These are phyloP conservation scores for Mycena sp. DNA, from an alignment of 1,284 basidiomycete species.

Conservation along the genomic window DNA sequence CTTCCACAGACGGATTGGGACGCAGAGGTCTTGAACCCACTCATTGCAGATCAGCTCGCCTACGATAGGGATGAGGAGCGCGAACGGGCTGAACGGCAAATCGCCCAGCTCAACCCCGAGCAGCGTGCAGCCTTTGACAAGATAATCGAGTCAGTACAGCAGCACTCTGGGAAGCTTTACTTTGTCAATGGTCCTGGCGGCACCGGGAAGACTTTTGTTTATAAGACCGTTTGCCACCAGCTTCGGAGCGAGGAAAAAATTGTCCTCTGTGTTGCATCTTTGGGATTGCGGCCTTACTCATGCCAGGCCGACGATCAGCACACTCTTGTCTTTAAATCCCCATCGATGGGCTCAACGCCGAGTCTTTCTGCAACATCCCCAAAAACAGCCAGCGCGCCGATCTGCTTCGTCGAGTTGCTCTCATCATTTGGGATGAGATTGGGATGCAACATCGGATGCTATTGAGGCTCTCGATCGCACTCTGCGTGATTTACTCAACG, in stretches of 20 bases:
- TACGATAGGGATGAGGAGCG: conserved; percentile 33
- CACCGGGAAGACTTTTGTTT: conserved; percentile 52
- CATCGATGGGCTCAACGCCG: conserved; percentile 28
- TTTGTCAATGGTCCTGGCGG: conserved; percentile 52
- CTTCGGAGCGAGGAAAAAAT: conserved; percentile 35
- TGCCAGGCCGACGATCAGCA: conserved; percentile 42
- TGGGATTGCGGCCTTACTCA: conserved; percentile 45
- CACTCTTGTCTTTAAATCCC: conserved; percentile 47
- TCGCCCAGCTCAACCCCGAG: conserved; percentile 37
- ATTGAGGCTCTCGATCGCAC: conserved; percentile 46
- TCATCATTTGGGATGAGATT: conserved; percentile 53
- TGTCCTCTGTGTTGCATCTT: conserved; percentile 49
- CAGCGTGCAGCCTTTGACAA: conserved; percentile 41
- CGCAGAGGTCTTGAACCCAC: conserved; percentile 32
- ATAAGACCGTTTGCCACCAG: conserved; percentile 40
- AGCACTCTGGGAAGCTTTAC: conserved; percentile 30
- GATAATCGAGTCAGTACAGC: conserved; percentile 37
- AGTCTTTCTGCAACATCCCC: conserved; percentile 39
- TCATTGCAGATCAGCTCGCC: conserved; percentile 42
- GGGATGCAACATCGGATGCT: conserved; percentile 43
- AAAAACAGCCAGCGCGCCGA: conserved; percentile 39
- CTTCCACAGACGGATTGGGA: conserved; percentile 34
- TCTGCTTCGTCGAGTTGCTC: conserved; percentile 34
- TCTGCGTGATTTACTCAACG: conserved; percentile 40
- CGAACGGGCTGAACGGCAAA: conserved; percentile 11